phyloP scores from a whole-genome alignment of 257 asterid species.

The Solanum peruvianum region DNA sequence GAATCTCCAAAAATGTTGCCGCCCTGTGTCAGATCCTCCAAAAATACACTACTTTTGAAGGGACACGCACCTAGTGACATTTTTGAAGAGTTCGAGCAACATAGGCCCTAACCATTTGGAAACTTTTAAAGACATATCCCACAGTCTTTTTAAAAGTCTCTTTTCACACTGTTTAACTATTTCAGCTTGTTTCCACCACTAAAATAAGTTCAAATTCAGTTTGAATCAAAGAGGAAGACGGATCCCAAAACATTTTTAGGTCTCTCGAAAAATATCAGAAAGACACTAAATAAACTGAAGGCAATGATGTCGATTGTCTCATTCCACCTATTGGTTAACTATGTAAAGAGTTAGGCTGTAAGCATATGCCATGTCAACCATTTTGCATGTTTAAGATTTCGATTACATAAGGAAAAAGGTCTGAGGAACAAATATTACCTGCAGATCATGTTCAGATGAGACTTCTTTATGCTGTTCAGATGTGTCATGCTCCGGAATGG shows the following conservation, averaged over 20 bases:
- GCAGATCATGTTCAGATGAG: constrained; percentile 39
- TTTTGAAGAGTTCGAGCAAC: background rate
- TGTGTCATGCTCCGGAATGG: constrained; percentile 60
- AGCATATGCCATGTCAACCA: background rate
- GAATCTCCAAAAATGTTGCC: no score
- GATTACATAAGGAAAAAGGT: background rate
- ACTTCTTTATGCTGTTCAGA: constrained; percentile 29
- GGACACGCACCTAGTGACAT: no score
- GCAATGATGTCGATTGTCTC: background rate
- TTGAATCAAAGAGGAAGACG: background rate
- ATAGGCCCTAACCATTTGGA: background rate
- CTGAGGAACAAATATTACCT: constrained; percentile 22
- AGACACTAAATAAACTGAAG: background rate
- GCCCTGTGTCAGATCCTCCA: no score
- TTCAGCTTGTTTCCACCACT: background rate
- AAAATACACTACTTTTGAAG: no score
- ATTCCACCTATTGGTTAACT: background rate
- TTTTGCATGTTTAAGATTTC: background rate
- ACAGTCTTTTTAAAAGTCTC: background rate
- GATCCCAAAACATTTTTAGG: background rate
- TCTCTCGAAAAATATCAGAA: background rate
- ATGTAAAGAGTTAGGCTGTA: background rate
- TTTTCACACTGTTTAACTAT: background rate
- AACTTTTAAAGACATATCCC: background rate
- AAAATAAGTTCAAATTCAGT: background rate